Conservation (phyloP, 306 rosid species). For the Casuarina glauca region DNA sequence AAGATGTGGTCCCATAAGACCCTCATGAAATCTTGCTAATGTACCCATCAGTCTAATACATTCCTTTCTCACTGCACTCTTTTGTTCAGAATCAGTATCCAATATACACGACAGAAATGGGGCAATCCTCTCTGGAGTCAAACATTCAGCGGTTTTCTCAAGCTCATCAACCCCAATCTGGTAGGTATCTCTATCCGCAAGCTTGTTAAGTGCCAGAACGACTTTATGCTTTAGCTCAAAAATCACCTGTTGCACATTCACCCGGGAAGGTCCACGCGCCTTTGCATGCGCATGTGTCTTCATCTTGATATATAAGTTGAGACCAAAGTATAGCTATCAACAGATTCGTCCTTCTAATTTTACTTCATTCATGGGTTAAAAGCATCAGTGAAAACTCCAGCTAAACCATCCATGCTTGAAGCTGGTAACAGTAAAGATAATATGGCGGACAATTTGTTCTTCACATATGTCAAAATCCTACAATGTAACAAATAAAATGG, state of each 20-base stretch:
- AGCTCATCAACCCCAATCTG: conserved; percentile 71
- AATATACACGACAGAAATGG: conserved; percentile 64
- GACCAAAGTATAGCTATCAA: not conserved
- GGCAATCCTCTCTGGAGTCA: conserved; percentile 58
- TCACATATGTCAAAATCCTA: not conserved
- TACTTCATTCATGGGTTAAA: not conserved
- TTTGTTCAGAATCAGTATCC: conserved; percentile 69
- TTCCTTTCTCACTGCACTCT: conserved; percentile 58
- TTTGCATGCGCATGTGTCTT: conserved; percentile 35
- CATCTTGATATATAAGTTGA: conserved; percentile 41
- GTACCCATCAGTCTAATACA: conserved; percentile 59
- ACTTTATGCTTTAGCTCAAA: conserved; percentile 65
- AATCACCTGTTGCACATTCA: conserved; percentile 39
- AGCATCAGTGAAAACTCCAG: not conserved
- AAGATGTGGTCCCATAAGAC: conserved; percentile 51
- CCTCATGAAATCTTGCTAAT: conserved; percentile 36
- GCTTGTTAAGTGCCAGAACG: conserved; percentile 60
- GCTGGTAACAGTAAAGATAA: not conserved
- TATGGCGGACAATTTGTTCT: not conserved
- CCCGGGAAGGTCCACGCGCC: conserved; percentile 38
- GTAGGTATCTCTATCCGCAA: conserved; percentile 78
- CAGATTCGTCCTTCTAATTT: conserved; percentile 3
- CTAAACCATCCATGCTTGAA: not conserved
- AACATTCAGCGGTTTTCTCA: conserved; percentile 42
- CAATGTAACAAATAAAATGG: not conserved